A percentile compares a stretch with the other conserved stretches of the same genome.
Evolutionary conservation across 208 protist species (phyloP).

Genomic region (Trypanosoma lewisi): DNA sequence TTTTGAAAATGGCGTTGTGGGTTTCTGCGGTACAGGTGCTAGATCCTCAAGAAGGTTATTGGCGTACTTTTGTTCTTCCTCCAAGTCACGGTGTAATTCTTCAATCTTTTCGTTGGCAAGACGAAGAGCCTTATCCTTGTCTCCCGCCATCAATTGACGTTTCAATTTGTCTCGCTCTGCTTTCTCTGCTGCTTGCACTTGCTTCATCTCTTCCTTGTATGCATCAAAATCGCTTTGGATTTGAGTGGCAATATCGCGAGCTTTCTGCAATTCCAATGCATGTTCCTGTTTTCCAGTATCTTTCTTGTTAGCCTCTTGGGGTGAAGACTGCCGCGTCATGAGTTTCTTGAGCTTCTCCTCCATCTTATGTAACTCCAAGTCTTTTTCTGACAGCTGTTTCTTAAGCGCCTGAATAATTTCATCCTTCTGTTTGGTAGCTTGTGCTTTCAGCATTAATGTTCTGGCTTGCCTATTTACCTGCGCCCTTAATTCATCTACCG

Average conservation of each 20-base stretch:
- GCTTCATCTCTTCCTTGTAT: background rate
- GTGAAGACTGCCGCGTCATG: background rate
- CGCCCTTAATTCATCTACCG: background rate
- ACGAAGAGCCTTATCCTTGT: constrained; percentile 21
- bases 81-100: constrained; percentile 17
- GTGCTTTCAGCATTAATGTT: background rate
- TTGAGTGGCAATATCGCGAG: background rate
- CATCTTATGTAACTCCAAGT: background rate
- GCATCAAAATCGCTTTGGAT: constrained; percentile 2
- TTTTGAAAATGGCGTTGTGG: background rate
- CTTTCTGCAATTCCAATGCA: constrained; percentile 9
- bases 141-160: constrained; percentile 5
- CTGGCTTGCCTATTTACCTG: background rate
- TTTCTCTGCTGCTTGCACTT: constrained; percentile 2
- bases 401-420: constrained; percentile 1
- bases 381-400: constrained; percentile 5
- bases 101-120: constrained; percentile 22
- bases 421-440: constrained; percentile 7
- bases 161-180: background rate
- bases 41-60: constrained; percentile 23
- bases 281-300: background rate
- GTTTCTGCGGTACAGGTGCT: background rate
- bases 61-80: constrained; percentile 14
- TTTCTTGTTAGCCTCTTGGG: background rate
- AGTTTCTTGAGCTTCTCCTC: background rate